These are phyloP conservation scores for Somion occarium DNA, from an alignment of 1,284 basidiomycete genomes.

Conservation along the genomic window DNA sequence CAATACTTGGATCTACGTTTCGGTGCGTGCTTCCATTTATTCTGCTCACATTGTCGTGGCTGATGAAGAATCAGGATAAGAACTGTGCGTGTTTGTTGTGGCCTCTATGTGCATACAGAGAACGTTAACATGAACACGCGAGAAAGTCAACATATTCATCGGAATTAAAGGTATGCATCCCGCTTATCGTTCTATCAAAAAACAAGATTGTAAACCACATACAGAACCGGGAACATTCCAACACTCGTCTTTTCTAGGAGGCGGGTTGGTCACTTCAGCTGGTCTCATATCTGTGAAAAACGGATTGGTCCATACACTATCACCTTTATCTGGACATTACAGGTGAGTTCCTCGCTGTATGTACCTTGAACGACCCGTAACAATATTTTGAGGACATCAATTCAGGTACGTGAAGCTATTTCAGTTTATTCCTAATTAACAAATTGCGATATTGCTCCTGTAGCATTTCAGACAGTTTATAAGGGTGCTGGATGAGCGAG, in stretches of 20 bases:
- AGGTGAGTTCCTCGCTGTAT: slow-evolving; percentile 35
- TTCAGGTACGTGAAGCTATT: slow-evolving; percentile 35
- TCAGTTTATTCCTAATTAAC: too few relatives aligned
- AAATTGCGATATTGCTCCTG: too few relatives aligned
- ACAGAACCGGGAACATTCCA: slow-evolving; percentile 59
- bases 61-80: slow-evolving; percentile 33
- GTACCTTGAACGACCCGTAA: too few relatives aligned
- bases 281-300: slow-evolving; percentile 66
- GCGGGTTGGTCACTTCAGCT: slow-evolving; percentile 60
- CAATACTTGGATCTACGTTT: slow-evolving; percentile 70
- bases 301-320: slow-evolving; percentile 59
- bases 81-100: slow-evolving; percentile 36
- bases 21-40: slow-evolving; percentile 32
- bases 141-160: slow-evolving; percentile 67
- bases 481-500: slow-evolving; percentile 47
- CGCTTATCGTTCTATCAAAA: not conserved
- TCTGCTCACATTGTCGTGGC: not conserved
- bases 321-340: slow-evolving; percentile 69
- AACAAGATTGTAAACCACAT: not conserved
- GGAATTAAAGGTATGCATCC: slow-evolving; percentile 54
- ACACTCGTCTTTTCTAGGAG: slow-evolving; percentile 62
- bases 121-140: too few relatives aligned
- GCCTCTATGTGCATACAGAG: too few relatives aligned
- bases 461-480: slow-evolving; percentile 68
- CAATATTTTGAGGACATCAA: slow-evolving; percentile 49